phyloP scores from a whole-genome alignment of 192 early-diverging fungal species.

The Tieghemiomyces parasiticus region DNA sequence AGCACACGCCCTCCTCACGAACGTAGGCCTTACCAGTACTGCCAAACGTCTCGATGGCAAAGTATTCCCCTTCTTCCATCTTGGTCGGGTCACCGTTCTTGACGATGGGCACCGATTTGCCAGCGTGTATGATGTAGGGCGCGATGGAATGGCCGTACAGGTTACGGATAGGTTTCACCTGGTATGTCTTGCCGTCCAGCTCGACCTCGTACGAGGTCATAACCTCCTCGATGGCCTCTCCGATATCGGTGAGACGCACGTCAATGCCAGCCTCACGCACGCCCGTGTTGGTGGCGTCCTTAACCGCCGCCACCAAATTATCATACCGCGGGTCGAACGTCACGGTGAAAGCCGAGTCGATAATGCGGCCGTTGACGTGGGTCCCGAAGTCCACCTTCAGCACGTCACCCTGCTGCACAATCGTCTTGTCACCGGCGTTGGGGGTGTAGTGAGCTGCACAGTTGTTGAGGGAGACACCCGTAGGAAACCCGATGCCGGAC shows the following conservation, averaged over 20 bases:
- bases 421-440: constrained; percentile 89
- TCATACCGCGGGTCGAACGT: constrained; percentile 87
- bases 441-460: constrained; percentile 97
- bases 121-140: constrained; percentile 81
- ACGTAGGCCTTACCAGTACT: constrained; percentile 87
- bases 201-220: constrained; percentile 98
- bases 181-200: constrained; percentile 81
- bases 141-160: constrained; percentile 92
- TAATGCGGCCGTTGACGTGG: constrained; percentile 84
- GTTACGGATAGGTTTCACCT: constrained; percentile 87
- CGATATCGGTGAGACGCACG: constrained; percentile 85
- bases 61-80: constrained; percentile 92
- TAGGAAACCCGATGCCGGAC: constrained; percentile 87
- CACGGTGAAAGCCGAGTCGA: constrained; percentile 91
- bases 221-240: constrained; percentile 91
- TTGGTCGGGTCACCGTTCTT: constrained; percentile 72
- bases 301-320: constrained; percentile 68
- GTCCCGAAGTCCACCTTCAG: constrained; percentile 95
- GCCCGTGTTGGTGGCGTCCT: constrained; percentile 94
- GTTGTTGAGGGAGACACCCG: constrained; percentile 84
- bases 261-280: constrained; percentile 93
- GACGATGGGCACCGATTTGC: constrained; percentile 93
- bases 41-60: constrained; percentile 97
- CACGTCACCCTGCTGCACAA: constrained; percentile 78
- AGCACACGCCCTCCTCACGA: constrained; percentile 75